A percentile compares a stretch with the other conserved stretches of the same genome.
Conservation (phyloP, 768 basidiomycete genomes). For the Dentipellis fragilis region DNA sequence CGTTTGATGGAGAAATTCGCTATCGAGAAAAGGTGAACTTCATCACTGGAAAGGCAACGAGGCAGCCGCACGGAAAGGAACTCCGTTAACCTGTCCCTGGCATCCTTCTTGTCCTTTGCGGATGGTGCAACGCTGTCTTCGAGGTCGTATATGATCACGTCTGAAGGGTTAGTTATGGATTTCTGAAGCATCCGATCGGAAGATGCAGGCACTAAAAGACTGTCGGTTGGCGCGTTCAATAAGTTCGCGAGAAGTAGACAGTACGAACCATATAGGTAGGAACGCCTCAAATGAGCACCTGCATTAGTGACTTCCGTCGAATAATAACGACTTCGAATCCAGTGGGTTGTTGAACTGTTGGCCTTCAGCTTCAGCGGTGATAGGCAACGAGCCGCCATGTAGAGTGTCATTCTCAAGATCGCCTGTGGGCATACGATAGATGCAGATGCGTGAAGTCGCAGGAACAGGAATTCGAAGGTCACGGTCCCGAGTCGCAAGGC, state of each 20-base stretch:
- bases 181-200: conserved; percentile 77
- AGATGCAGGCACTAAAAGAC: conserved; percentile 58
- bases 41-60: neutral
- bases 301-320: no score
- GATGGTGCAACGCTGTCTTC: conserved; percentile 77
- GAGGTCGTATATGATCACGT: conserved; percentile 79
- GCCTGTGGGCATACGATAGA: no score
- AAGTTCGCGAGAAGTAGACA: neutral
- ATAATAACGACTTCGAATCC: no score
- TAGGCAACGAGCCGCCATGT: no score
- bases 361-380: no score
- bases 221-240: neutral
- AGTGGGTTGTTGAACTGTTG: no score
- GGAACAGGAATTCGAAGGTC: no score
- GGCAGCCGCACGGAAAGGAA: conserved; percentile 43
- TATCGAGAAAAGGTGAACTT: neutral
- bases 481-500: no score
- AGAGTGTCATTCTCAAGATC: no score
- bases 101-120: conserved; percentile 43
- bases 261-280: neutral
- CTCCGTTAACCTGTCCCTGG: conserved; percentile 40
- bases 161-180: conserved; percentile 51
- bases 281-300: neutral
- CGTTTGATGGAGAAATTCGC: conserved; percentile 16
- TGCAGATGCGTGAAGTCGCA: no score